Evolutionary conservation across 352 stramenopile species (phyloP).

Genomic region (Phytophthora parvispora): DNA sequence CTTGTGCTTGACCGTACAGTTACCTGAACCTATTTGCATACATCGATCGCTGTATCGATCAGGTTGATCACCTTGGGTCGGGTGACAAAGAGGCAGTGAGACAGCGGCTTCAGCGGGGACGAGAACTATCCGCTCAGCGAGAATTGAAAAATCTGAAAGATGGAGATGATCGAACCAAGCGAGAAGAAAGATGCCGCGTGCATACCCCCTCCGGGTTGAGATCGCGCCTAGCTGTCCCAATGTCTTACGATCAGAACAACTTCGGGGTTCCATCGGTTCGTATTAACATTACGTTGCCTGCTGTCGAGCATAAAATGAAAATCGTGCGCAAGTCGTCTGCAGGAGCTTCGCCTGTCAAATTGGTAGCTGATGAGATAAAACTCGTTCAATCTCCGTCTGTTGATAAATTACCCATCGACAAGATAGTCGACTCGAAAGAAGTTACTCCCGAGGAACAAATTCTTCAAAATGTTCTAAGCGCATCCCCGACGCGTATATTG

Average conservation of each 20-base stretch:
- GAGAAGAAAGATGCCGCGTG: background rate
- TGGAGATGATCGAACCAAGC: background rate
- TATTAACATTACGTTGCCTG: conserved; percentile 52
- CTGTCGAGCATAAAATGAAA: conserved; percentile 30
- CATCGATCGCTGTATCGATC: conserved; percentile 39
- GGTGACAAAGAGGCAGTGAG: conserved; percentile 38
- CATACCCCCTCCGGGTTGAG: background rate
- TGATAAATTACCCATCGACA: background rate
- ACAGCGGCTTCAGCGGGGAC: conserved; percentile 27
- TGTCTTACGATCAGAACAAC: conserved; percentile 9
- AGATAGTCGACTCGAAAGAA: background rate
- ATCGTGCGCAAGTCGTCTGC: background rate
- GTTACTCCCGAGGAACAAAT: background rate
- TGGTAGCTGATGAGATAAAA: conserved; percentile 16
- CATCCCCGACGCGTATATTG: conserved; percentile 25
- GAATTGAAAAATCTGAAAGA: conserved; percentile 15
- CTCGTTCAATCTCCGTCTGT: background rate
- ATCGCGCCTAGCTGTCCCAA: background rate
- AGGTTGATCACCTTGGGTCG: conserved; percentile 36
- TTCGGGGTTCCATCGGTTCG: conserved; percentile 34
- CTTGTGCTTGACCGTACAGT: conserved; percentile 16
- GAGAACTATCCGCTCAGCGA: conserved; percentile 31
- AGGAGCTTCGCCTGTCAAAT: conserved; percentile 16
- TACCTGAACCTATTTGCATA: conserved; percentile 41
- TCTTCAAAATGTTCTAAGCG: conserved; percentile 23